Base-by-base conservation (phyloP, 306 rosid species). In the Ceratonia siliqua region DNA sequence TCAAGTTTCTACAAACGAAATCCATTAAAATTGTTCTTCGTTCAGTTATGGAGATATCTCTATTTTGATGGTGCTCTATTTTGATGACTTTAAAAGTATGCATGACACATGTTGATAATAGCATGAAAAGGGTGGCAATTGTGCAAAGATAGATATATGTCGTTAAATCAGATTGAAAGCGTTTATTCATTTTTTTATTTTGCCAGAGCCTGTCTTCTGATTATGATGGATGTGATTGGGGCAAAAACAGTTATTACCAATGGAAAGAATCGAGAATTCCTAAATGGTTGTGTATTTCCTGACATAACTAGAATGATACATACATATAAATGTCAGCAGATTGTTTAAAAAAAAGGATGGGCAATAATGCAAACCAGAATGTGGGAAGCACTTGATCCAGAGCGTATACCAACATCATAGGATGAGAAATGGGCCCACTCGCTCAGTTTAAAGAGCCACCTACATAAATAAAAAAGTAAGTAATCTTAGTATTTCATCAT, bases 351-450 rank as follows among this genome's bases (percentile, higher is more conserved):
- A 52, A 55, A 56, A 58, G 68, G 33, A 35, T 62, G 45, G 43
- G 46, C 45, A 73, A 72, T 70, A 70, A 63, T 73, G 36, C 58
- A 79, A 82, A 90, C 98, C 92, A 94, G 78, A 78, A 94, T 91
- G 87, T 90, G 89, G 76, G 97, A 83, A 79, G 96, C 91, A 83
- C 91, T 87, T 63, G 98, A 88, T 75, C 98, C 98, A 48, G 97
- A 87, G 70, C 90, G 87, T 71, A 94, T 78, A 67, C 98, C 98
- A 83, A 94, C 86, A 55, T 88, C 97, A 67, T 94, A 94, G 41
- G 98, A 85, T 10, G 96, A 84, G 84, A 90, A 70, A 84, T 94
- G 89, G 64, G 95, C 97, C 97, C 98, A 94, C 75, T 94, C 98
- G 80, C 96, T 94, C 77, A 94, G 76, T 83, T 94, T 91, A 84